Evolutionary conservation across 306 rosid genomes (phyloP), one percentile per base, ranked within the genome.

Genomic region (Prunus kanzakura): DNA sequence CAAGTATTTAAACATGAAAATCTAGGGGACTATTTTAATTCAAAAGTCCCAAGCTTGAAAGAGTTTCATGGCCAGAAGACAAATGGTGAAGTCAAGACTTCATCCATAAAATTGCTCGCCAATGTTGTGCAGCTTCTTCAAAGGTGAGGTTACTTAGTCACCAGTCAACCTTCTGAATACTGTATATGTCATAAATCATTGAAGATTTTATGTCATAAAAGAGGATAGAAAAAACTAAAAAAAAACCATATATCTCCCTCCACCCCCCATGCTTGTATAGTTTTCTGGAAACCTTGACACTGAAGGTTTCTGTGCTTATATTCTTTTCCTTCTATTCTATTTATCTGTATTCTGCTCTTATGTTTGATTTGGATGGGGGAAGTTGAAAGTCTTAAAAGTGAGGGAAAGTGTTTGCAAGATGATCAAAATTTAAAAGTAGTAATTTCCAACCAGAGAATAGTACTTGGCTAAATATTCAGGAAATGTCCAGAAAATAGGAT

Each of bases 1-100:
- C 96, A 92, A 91, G 89, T 86, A 71, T 77, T 91, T 86, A 96
- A 91, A 86, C 97, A 92, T 76, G 91, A 86, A 75, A 91, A 87
- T 90, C 84, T 96, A 20, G 93, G 78, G 81, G 81, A 82, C 41
- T 92, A 88, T 82, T 64, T 89, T 76, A 88, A 83, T 84, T 88
- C 90, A 56, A 86, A 85, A 82, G 91, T 89, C 83, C 94, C 94
- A 64, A 96, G 93, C 86, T 88, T 96, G 93, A 93, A 85, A 74
- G 86, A 78, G 30, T 80, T 76, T 41, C 80, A 79, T 5, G 54
- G 71, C 45, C 88, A 81, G 76, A 85, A 87, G 62, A 61, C 86
- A 87, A 96, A 96, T 78, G 98, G 97, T 66, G 87, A 78, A 70
- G 67, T 76, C 75, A 91, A 87, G 81, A 69, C 80, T 63, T 83